These are phyloP conservation scores for Inonotus obliquus DNA, from an alignment of 1,284 basidiomycete genomes.

Conservation along the genomic window DNA sequence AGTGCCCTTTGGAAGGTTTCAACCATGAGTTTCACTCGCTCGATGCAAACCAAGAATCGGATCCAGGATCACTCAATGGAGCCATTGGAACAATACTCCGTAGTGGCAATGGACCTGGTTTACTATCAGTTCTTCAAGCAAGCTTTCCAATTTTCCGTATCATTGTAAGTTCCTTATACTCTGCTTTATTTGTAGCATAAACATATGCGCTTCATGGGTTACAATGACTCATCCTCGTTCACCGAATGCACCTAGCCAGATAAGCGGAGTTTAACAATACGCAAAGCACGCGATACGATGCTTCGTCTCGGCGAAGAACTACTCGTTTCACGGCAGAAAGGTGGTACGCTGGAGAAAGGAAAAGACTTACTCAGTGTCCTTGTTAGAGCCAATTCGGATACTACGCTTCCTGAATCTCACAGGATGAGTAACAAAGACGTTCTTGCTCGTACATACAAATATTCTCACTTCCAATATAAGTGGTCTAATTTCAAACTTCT, in stretches of 20 bases:
- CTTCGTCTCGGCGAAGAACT: constrained; percentile 39
- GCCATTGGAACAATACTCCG: constrained; percentile 30
- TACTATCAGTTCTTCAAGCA: constrained; percentile 14
- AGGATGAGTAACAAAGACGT: constrained; percentile 71
- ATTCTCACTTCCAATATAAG: constrained; percentile 10
- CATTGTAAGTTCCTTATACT: constrained; percentile 24
- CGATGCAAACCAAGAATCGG: constrained; percentile 18
- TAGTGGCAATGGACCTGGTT: constrained; percentile 4
- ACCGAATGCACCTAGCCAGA: no score
- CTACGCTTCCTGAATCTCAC: constrained; percentile 51
- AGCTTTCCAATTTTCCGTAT: constrained; percentile 22
- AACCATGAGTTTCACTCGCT: constrained; percentile 56
- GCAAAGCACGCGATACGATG: constrained; percentile 31
- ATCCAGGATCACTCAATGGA: constrained; percentile 28
- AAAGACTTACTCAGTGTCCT: constrained; percentile 51
- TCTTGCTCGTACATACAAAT: constrained; percentile 48
- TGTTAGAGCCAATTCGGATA: constrained; percentile 62
- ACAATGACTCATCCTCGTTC: no score
- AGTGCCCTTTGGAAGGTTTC: constrained; percentile 41
- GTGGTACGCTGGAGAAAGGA: constrained; percentile 29
- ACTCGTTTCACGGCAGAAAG: constrained; percentile 25
- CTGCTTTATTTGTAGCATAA: background rate
- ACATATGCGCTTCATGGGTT: background rate
- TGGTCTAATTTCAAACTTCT: constrained; percentile 26
- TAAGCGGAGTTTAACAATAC: constrained; percentile 27